Percentiles rank a stretch among this genome's conserved stretches.
Evolutionary conservation across 257 asterid genomes (phyloP).

Genomic region (Datura wrightii): DNA sequence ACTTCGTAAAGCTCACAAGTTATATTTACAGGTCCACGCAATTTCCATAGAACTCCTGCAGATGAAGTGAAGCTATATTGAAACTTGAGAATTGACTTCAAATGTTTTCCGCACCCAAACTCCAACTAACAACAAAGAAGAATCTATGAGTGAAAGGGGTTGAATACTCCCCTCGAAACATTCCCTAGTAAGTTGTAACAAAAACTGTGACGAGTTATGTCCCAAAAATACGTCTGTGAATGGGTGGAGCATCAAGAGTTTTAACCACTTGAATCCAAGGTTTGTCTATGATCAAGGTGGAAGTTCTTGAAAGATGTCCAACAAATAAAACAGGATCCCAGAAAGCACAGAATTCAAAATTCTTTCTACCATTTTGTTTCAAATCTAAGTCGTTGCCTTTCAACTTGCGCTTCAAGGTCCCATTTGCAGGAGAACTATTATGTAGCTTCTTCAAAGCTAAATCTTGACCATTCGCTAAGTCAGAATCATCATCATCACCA

Average conservation of each 20-base stretch:
- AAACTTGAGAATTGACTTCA: conserved; percentile 37
- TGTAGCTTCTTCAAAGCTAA: conserved; percentile 46
- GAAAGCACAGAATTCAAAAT: conserved; percentile 73
- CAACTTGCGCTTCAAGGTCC: conserved; percentile 64
- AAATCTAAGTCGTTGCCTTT: conserved; percentile 53
- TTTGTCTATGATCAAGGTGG: conserved; percentile 87
- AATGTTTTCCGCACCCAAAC: conserved; percentile 39
- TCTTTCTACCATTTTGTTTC: conserved; percentile 57
- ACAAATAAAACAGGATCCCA: conserved; percentile 87
- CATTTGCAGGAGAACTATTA: conserved; percentile 47
- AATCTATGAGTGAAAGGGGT: conserved; percentile 44
- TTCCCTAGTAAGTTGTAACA: conserved; percentile 33
- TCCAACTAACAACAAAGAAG: conserved; percentile 30
- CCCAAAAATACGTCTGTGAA: conserved; percentile 92
- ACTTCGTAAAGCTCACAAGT: neutral
- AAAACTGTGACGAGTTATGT: conserved; percentile 44
- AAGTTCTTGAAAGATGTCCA: conserved; percentile 84
- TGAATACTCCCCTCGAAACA: conserved; percentile 41
- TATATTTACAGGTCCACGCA: conserved; percentile 25
- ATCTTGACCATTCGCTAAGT: conserved; percentile 52
- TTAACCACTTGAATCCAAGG: conserved; percentile 83
- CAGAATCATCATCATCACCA: conserved; percentile 52
- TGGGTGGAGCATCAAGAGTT: conserved; percentile 73
- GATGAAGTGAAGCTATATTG: conserved; percentile 34
- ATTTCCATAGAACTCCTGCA: conserved; percentile 16